These are phyloP conservation scores for Sanghuangporus baumii DNA, from an alignment of 1,284 basidiomycete genomes.

Conservation along the genomic window DNA sequence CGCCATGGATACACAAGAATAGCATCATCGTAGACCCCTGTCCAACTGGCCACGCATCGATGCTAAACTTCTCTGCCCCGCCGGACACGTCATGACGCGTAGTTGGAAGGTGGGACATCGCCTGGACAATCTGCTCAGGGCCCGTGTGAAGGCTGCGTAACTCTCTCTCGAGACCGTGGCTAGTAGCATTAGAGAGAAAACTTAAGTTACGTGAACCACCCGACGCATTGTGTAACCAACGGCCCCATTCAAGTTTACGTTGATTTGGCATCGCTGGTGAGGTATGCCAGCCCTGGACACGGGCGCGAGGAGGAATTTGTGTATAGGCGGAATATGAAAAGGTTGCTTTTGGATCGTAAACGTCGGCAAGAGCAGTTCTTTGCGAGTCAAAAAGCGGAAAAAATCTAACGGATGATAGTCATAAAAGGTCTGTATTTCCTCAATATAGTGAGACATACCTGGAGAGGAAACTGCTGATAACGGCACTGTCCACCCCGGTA, in stretches of 20 bases:
- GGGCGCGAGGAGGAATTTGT: slow-evolving; percentile 66
- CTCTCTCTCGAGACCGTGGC: slow-evolving; percentile 55
- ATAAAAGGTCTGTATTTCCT: not conserved
- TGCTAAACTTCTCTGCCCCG: slow-evolving; percentile 75
- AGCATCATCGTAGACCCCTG: slow-evolving; percentile 59
- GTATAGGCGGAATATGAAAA: slow-evolving; percentile 89
- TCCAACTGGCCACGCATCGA: slow-evolving; percentile 82
- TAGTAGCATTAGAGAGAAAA: slow-evolving; percentile 36
- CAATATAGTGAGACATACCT: slow-evolving; percentile 45
- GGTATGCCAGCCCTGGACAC: slow-evolving; percentile 57
- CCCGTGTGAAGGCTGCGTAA: slow-evolving; percentile 72
- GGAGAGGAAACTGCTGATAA: slow-evolving; percentile 73
- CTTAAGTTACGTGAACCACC: slow-evolving; percentile 75
- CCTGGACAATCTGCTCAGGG: slow-evolving; percentile 58
- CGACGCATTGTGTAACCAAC: slow-evolving; percentile 53
- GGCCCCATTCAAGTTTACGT: slow-evolving; percentile 67
- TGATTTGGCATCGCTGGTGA: slow-evolving; percentile 72
- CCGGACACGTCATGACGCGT: slow-evolving; percentile 78
- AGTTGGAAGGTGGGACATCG: slow-evolving; percentile 60
- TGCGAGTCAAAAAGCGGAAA: slow-evolving; percentile 82
- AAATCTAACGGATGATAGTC: slow-evolving; percentile 45
- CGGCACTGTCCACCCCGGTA: slow-evolving; percentile 61
- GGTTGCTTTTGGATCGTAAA: slow-evolving; percentile 80
- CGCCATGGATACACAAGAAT: slow-evolving; percentile 85
- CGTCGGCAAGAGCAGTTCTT: slow-evolving; percentile 62